These are phyloP conservation scores for Hordeum pubiflorum DNA, from an alignment of 202 grass and related monocot genomes.

Conservation along the genomic window DNA sequence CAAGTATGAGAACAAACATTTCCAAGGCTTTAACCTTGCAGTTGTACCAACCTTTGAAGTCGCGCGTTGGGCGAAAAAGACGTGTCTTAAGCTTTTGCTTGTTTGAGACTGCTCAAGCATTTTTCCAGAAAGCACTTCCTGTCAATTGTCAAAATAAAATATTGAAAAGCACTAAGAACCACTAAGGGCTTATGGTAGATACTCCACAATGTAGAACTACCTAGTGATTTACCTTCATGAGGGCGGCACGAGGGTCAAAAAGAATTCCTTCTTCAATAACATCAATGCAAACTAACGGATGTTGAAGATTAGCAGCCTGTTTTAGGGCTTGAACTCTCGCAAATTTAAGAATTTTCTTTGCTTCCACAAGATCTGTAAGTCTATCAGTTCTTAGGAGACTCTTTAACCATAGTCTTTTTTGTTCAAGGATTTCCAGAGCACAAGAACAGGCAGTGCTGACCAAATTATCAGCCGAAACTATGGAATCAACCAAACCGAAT, in stretches of 20 bases:
- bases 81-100: conserved; percentile 6
- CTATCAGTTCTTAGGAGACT: conserved; percentile 9
- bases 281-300: conserved; percentile 12
- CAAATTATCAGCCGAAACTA: conserved; percentile 1
- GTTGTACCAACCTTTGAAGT: conserved; percentile 7
- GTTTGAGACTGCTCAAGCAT: conserved; percentile 11
- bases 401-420: not conserved
- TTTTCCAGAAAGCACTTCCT: conserved; percentile 9
- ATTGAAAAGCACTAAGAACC: not conserved
- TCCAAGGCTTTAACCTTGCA: not conserved
- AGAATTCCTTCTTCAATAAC: conserved; percentile 5
- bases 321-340: not conserved
- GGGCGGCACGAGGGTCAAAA: not conserved
- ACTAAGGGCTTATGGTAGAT: not conserved
- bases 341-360: conserved; percentile 10
- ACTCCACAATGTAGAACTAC: not conserved
- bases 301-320: not conserved
- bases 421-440: conserved; percentile 10
- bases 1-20: not conserved
- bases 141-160: not conserved
- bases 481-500: conserved; percentile 4
- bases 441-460: not conserved
- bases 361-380: not conserved
- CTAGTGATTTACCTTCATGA: not conserved
- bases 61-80: not conserved